Evolutionary conservation across 1,284 basidiomycete genomes (phyloP), one percentile per base, ranked within the genome.

Genomic region (Mixia osmundae): DNA sequence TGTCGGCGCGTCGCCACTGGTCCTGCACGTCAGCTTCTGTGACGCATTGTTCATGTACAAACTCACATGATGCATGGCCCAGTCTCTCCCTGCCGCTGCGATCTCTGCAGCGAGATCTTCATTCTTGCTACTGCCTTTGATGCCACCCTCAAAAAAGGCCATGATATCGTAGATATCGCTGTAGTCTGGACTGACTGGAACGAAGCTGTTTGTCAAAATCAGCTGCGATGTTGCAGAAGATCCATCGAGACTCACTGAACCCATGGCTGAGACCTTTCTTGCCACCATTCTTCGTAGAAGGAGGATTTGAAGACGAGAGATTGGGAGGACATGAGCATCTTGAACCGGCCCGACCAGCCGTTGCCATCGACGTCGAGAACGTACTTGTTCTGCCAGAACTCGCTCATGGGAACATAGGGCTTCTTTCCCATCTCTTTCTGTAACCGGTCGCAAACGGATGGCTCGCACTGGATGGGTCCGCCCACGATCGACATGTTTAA

Each of bases 91-190:
- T 2, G 39, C 44, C 24, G 31, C 3, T 1, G 47, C 48, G 11
- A 50, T 50, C 37, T 48, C 41, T 37, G 41, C 42, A 3, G 41
- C 48, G 11, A 49, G 43, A 3, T 44, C 44, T 23, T 47, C 44
- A 20, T 3, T 14, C 3, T 3, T 4, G 15, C 3, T 25, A 46
- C 44, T 43, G 3, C 58, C 57, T 23, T 42, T 40, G 3, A 40
- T 41, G 38, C 47, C 45, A 21, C 47, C 48, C 40, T 47, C 33
- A 4, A 34, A 18, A 28, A 30, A 64, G 4, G 59, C 55, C 50
- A 64, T 56, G 33, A 60, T 53, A 39, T 58, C 51, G 51, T 58
- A 62, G 4, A 65, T 44, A 42, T 64, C 63, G 8, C 57, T 54
- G 35, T 61, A 61, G 48, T 64, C 61, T 19, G 57, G 44, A 43